Conservation (phyloP, 2,329 filamentous ascomycete species). For the Fusarium xylarioides region DNA sequence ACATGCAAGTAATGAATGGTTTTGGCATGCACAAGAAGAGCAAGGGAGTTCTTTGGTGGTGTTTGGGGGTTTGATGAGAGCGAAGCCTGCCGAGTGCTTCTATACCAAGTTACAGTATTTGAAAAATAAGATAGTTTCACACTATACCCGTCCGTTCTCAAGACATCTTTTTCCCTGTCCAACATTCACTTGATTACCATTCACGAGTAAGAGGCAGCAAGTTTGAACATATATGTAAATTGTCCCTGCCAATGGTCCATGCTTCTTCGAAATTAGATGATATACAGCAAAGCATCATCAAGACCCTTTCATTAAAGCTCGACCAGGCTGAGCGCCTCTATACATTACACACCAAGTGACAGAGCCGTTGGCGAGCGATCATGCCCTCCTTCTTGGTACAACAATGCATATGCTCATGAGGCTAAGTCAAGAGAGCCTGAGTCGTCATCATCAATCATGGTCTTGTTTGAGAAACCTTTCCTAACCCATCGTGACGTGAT, state of each 20-base stretch:
- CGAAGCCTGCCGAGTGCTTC: not conserved
- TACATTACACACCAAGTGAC: conserved; percentile 23
- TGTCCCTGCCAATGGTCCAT: conserved; percentile 38
- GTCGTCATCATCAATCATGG: conserved; percentile 35
- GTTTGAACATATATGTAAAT: conserved; percentile 39
- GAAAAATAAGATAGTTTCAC: not conserved
- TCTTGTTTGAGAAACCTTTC: conserved; percentile 24
- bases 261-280: conserved; percentile 43
- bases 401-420: conserved; percentile 20
- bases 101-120: not conserved
- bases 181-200: not conserved
- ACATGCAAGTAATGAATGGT: not conserved
- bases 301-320: conserved; percentile 34
- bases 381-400: conserved; percentile 16
- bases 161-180: not conserved
- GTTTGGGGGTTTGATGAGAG: conserved; percentile 10
- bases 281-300: conserved; percentile 40
- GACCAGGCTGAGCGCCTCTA: conserved; percentile 22
- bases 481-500: conserved; percentile 15
- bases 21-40: conserved; percentile 4
- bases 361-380: conserved; percentile 11
- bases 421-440: conserved; percentile 5
- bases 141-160: not conserved
- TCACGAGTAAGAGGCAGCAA: not conserved
- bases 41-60: not conserved